Evolutionary conservation across 352 stramenopile genomes (phyloP).

Genomic region (Pythium volutum): DNA sequence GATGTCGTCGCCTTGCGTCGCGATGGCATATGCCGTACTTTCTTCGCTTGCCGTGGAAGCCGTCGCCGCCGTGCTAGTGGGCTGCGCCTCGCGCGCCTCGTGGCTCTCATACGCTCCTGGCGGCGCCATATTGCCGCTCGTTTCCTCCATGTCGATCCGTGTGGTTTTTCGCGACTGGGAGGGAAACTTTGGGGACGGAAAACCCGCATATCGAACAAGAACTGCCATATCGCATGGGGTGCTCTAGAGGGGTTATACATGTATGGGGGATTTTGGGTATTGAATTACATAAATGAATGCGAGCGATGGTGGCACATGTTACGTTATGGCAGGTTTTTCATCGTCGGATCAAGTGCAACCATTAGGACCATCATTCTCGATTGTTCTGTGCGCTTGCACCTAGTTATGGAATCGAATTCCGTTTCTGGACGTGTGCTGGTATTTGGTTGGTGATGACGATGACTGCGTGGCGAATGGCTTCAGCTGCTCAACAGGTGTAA

Average conservation of each 20-base stretch:
- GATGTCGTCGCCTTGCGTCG: not conserved
- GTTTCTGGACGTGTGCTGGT: not conserved
- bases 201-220: not conserved
- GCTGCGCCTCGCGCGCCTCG: slow-evolving; percentile 6
- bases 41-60: not conserved
- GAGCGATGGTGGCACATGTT: not conserved
- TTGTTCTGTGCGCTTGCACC: slow-evolving; percentile 5
- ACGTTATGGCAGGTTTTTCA: not conserved
- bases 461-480: slow-evolving; percentile 10
- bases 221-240: not conserved
- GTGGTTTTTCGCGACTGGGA: not conserved
- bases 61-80: not conserved
- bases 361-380: slow-evolving; percentile 23
- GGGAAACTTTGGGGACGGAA: not conserved
- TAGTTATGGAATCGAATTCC: not conserved
- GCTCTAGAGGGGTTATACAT: not conserved
- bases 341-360: slow-evolving; percentile 1
- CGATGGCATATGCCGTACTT: not conserved
- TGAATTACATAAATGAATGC: not conserved
- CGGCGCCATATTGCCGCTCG: slow-evolving; percentile 10
- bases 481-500: not conserved
- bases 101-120: slow-evolving; percentile 18
- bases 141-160: slow-evolving; percentile 9
- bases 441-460: slow-evolving; percentile 4
- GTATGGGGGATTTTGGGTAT: not conserved